A percentile compares a stretch with the other conserved stretches of the same genome.
phyloP scores from a whole-genome alignment of 1,284 basidiomycete genomes.

The Singerocomus rubriflavus region DNA sequence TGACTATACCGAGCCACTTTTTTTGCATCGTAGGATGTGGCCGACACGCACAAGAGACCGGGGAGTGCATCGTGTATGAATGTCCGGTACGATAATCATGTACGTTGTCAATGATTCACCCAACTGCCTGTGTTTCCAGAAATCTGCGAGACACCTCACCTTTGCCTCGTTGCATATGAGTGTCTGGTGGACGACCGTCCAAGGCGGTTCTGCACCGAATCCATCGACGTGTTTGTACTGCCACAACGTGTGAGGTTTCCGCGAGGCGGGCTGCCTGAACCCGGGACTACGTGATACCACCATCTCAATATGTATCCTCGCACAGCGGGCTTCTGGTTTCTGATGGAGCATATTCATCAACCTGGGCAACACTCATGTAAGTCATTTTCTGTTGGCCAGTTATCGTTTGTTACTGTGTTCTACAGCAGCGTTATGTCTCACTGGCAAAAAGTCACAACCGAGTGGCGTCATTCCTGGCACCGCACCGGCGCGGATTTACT shows the following conservation, averaged over 20 bases:
- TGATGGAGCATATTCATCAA: conserved; percentile 1
- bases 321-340: not conserved
- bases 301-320: not conserved
- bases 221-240: conserved; percentile 18
- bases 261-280: conserved; percentile 23
- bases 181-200: conserved; percentile 7
- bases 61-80: not conserved
- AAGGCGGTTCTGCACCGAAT: conserved; percentile 15
- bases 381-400: not conserved
- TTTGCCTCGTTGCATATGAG: conserved; percentile 18
- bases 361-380: not conserved
- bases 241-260: conserved; percentile 27
- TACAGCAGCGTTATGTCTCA: conserved; percentile 11
- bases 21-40: not conserved
- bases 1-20: not conserved
- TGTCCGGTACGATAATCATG: not conserved
- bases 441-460: conserved; percentile 1
- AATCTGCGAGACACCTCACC: conserved; percentile 13
- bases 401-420: not conserved
- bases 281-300: not conserved
- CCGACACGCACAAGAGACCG: not conserved
- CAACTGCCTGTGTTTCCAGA: conserved; percentile 4
- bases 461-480: conserved; percentile 15
- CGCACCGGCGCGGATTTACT: conserved; percentile 21
- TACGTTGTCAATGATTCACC: conserved; percentile 1